phyloP scores from a whole-genome alignment of 1,284 basidiomycete species.

The Neonothopanus nambi region DNA sequence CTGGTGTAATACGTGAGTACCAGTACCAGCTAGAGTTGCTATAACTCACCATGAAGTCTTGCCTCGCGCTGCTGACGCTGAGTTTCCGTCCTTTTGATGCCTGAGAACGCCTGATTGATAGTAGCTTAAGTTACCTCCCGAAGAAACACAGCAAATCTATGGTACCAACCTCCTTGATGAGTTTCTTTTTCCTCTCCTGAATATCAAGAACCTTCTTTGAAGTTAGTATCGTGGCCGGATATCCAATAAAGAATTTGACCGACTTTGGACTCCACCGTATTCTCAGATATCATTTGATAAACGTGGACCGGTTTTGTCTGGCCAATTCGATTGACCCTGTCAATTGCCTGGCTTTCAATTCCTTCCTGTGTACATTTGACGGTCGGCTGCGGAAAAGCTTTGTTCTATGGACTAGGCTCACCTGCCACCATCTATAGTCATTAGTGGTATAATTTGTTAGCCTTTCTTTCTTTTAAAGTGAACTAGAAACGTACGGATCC shows the following conservation, averaged over 20 bases:
- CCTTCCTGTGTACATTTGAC: slow-evolving; percentile 53
- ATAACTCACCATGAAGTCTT: slow-evolving; percentile 62
- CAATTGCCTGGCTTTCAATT: slow-evolving; percentile 88
- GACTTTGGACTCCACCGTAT: slow-evolving; percentile 85
- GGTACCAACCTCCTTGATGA: slow-evolving; percentile 63
- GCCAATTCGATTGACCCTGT: slow-evolving; percentile 73
- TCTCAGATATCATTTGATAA: slow-evolving; percentile 85
- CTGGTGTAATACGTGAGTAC: slow-evolving; percentile 25
- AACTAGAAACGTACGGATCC: slow-evolving; percentile 69
- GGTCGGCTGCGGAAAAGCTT: no score
- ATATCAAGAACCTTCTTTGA: slow-evolving; percentile 71
- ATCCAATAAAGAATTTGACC: not conserved
- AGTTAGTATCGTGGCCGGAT: not conserved
- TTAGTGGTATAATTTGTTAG: not conserved
- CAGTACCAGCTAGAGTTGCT: slow-evolving; percentile 15
- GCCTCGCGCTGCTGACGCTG: slow-evolving; percentile 73
- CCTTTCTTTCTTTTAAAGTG: slow-evolving; percentile 5
- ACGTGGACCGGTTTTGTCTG: slow-evolving; percentile 82
- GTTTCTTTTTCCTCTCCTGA: slow-evolving; percentile 74
- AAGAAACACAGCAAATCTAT: not conserved
- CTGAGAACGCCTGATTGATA: slow-evolving; percentile 67
- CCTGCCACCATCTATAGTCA: slow-evolving; percentile 70
- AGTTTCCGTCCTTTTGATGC: slow-evolving; percentile 69
- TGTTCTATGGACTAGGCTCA: slow-evolving; percentile 15
- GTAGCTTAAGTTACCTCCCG: slow-evolving; percentile 1